phyloP scores from a whole-genome alignment of 2,329 filamentous ascomycete genomes.

The Aspergillus spinulosporus region DNA sequence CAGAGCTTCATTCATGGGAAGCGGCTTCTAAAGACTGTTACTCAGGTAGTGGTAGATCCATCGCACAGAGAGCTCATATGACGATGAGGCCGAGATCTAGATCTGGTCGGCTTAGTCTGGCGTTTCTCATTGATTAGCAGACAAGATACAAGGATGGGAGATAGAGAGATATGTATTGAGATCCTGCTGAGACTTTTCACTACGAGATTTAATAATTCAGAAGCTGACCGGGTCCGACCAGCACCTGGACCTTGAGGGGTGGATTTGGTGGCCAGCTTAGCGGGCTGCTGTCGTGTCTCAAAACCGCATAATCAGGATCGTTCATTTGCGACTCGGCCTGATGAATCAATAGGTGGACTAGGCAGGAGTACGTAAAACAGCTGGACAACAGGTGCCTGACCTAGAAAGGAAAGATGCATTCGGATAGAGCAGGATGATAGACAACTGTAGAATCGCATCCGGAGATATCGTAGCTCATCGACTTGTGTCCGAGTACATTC shows the following conservation, averaged over 20 bases:
- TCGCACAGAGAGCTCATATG: constrained; percentile 6
- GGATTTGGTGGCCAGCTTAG: constrained; percentile 19
- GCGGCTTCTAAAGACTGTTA: not conserved
- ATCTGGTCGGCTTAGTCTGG: not conserved
- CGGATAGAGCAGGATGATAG: not conserved
- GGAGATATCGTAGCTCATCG: not conserved
- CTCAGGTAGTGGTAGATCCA: constrained; percentile 1
- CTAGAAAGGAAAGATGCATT: not conserved
- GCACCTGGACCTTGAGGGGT: constrained; percentile 20
- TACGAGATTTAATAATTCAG: not conserved
- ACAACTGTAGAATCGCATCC: not conserved
- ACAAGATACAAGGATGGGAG: constrained; percentile 5
- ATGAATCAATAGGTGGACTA: not conserved
- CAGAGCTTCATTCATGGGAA: constrained; percentile 4
- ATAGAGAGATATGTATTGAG: not conserved
- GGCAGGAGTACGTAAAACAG: constrained; percentile 4
- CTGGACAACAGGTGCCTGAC: not conserved
- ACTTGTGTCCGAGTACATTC: constrained; percentile 6
- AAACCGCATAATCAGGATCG: constrained; percentile 18
- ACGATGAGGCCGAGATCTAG: not conserved
- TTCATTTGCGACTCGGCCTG: constrained; percentile 12
- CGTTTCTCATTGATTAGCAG: constrained; percentile 2
- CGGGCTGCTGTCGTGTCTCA: constrained; percentile 25
- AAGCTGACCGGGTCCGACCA: constrained; percentile 18
- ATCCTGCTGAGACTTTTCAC: not conserved